Evolutionary conservation across 2,329 filamentous ascomycete species (phyloP).

Genomic region (Penicillium sp.): DNA sequence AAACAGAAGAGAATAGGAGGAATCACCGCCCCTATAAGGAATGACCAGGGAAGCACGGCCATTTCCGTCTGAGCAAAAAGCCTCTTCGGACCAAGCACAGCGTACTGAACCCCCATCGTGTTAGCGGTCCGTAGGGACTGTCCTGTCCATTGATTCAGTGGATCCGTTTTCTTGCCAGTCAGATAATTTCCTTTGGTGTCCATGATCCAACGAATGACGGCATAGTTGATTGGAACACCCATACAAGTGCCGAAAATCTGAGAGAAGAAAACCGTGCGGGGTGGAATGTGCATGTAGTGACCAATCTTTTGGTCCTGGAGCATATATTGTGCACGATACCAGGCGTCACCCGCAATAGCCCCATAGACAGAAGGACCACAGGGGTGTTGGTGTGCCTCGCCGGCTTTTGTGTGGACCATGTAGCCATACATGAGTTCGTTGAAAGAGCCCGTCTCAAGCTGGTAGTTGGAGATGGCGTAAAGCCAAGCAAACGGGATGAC

Average conservation of each 20-base stretch:
- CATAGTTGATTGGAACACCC: conserved; percentile 62
- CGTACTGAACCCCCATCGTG: conserved; percentile 59
- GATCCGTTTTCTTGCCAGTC: conserved; percentile 51
- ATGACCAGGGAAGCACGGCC: conserved; percentile 31
- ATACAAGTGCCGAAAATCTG: conserved; percentile 60
- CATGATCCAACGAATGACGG: conserved; percentile 59
- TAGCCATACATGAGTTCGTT: conserved; percentile 61
- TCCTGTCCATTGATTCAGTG: conserved; percentile 61
- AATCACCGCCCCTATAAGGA: conserved; percentile 32
- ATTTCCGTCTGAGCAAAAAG: conserved; percentile 32
- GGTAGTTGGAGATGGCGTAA: conserved; percentile 58
- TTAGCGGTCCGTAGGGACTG: conserved; percentile 53
- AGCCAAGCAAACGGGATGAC: conserved; percentile 60
- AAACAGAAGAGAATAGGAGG: conserved; percentile 48
- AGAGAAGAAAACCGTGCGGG: conserved; percentile 59
- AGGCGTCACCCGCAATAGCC: conserved; percentile 60
- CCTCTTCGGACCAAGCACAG: conserved; percentile 49
- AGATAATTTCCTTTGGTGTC: conserved; percentile 57
- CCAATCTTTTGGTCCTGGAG: conserved; percentile 64
- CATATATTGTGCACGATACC: conserved; percentile 59
- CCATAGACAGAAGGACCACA: conserved; percentile 59
- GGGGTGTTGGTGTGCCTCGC: conserved; percentile 54
- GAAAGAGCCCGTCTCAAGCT: conserved; percentile 55
- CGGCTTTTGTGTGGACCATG: conserved; percentile 53
- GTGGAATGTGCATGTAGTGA: conserved; percentile 62